Conservation (phyloP, 1,284 basidiomycete genomes). For the Apiotrichum mycotoxinovorans region DNA sequence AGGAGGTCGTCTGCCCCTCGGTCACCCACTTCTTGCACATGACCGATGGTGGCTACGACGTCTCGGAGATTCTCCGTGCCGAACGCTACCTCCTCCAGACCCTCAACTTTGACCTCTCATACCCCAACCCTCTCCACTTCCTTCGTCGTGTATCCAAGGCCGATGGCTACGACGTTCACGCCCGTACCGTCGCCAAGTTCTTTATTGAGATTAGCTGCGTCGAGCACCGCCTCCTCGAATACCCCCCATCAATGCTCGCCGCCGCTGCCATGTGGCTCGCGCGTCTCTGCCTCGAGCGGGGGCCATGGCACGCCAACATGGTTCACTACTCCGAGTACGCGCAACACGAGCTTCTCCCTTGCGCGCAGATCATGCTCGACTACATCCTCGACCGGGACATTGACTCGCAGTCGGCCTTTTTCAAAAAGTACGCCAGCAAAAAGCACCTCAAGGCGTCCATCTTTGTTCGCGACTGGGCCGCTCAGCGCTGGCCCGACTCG, state of each 20-base stretch:
- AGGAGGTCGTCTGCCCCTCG: slow-evolving; percentile 90
- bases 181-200: slow-evolving; percentile 88
- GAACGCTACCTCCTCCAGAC: slow-evolving; percentile 91
- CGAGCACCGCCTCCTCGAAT: slow-evolving; percentile 77
- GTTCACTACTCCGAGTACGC: slow-evolving; percentile 89
- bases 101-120: slow-evolving; percentile 85
- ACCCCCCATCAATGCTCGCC: slow-evolving; percentile 79
- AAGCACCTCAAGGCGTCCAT: slow-evolving; percentile 74
- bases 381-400: slow-evolving; percentile 69
- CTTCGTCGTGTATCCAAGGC: slow-evolving; percentile 90
- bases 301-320: slow-evolving; percentile 86
- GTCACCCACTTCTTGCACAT: slow-evolving; percentile 83
- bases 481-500: slow-evolving; percentile 35
- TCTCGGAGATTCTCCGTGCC: slow-evolving; percentile 85
- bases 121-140: slow-evolving; percentile 91
- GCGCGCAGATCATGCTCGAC: slow-evolving; percentile 89
- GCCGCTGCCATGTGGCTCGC: slow-evolving; percentile 92
- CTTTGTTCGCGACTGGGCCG: slow-evolving; percentile 54
- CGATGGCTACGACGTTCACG: slow-evolving; percentile 89
- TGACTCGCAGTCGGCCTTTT: slow-evolving; percentile 66
- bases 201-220: slow-evolving; percentile 85
- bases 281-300: slow-evolving; percentile 72
- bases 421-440: slow-evolving; percentile 64
- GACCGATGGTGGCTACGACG: slow-evolving; percentile 80
- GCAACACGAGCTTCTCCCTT: slow-evolving; percentile 76